Base-by-base conservation (phyloP, 768 basidiomycete species). In the Obba rivulosa region DNA sequence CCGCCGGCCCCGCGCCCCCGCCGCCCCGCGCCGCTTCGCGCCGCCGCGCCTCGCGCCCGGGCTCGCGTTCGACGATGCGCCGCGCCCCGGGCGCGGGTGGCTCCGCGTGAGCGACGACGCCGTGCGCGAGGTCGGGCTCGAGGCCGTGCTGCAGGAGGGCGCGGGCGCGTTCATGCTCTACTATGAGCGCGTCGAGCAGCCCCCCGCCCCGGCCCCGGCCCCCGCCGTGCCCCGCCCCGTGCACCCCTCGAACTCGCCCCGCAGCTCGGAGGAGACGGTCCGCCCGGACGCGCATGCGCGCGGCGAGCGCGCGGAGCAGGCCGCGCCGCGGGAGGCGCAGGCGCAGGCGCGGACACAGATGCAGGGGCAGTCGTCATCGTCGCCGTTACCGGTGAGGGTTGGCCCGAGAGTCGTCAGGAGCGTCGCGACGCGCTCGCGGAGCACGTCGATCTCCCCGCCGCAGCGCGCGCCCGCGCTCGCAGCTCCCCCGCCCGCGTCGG, bases 91-190 rank as follows among this genome's bases (percentile, higher is more conserved):
- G 7, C 70, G 68, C 22, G 87, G 91, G 2, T 97, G 95, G 95
- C 69, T 96, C 48, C 73, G 91, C 48, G 84, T 93, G 51, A 91
- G 87, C 60, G 95, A 99, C 67, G 86, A 90, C 56, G 69, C 77
- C 3, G 90, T 93, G 45, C 70, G 75, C 24, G 86, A 91, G 57
- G 81, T 82, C 34, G 85, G 85, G 22, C 75, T 92, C 45, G 81
- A 86, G 68, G 70, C 72, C 46, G 89, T 91, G 60, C 66, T 90
- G 45, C 69, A 74, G 61, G 87, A 87, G 74, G 86, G 84, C 45
- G 72, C 77, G n/a, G 88, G 80, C 52, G 76, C 73, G 16, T 95
- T 97, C 66, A 90, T 99, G 88, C 75, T 97, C 34, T 98, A 91
- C 61, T 99, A 98, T 58, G 95, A 99, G 72, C 78, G 82, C 39